Conservation (phyloP, 2,329 filamentous ascomycete species). For the Alternaria brassicicola region DNA sequence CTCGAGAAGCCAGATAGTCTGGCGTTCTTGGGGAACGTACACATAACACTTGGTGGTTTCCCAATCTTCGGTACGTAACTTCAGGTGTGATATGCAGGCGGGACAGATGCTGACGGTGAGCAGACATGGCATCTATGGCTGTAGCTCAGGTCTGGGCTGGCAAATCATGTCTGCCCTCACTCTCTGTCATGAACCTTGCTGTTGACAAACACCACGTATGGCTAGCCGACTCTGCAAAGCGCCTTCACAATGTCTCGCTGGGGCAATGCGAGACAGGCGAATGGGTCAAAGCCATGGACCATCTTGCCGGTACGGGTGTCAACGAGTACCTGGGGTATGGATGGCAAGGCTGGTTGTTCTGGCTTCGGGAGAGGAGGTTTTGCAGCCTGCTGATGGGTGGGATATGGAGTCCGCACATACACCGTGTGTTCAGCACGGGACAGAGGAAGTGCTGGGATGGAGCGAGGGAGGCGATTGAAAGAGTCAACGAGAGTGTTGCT, state of each 20-base stretch:
- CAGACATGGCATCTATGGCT: slow-evolving; percentile 55
- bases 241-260: slow-evolving; percentile 42
- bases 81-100: neutral
- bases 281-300: slow-evolving; percentile 52
- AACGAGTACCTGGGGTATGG: slow-evolving; percentile 54
- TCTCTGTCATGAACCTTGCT: slow-evolving; percentile 37
- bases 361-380: slow-evolving; percentile 49
- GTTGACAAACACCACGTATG: slow-evolving; percentile 22
- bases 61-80: slow-evolving; percentile 15
- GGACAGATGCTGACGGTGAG: neutral
- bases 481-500: slow-evolving; percentile 24
- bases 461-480: slow-evolving; percentile 47
- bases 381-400: slow-evolving; percentile 50
- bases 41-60: slow-evolving; percentile 44
- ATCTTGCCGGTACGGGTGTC: slow-evolving; percentile 51
- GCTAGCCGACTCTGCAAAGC: slow-evolving; percentile 42
- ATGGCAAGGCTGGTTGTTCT: slow-evolving; percentile 51
- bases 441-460: slow-evolving; percentile 52
- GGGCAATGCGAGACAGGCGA: slow-evolving; percentile 21
- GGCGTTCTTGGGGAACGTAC: slow-evolving; percentile 50
- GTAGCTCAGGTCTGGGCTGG: slow-evolving; percentile 55
- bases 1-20: slow-evolving; percentile 53
- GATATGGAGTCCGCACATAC: slow-evolving; percentile 51
- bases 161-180: slow-evolving; percentile 46
- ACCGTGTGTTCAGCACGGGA: slow-evolving; percentile 49